These are phyloP conservation scores for Tubosaeta sp. DNA, from an alignment of 768 basidiomycete species.

Conservation along the genomic window DNA sequence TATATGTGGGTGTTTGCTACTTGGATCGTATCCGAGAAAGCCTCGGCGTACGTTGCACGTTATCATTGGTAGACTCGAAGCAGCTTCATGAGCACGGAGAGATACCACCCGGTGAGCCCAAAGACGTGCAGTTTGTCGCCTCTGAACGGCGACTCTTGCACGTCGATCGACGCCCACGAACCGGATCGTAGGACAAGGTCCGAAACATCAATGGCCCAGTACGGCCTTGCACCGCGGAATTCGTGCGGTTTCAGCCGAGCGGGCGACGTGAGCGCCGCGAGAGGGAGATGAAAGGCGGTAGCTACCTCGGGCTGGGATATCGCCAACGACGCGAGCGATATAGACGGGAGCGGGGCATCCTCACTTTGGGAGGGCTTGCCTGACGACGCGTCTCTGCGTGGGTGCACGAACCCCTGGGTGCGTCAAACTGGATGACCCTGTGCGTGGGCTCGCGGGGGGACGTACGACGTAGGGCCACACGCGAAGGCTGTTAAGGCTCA, in stretches of 20 bases:
- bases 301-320: slow-evolving; percentile 64
- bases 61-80: slow-evolving; percentile 44
- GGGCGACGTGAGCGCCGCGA: slow-evolving; percentile 46
- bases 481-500: slow-evolving; percentile 52
- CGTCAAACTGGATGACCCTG: too few species aligned
- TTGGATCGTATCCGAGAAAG: too few species aligned
- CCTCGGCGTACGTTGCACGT: too few species aligned
- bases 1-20: too few species aligned
- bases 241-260: slow-evolving; percentile 45
- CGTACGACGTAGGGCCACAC: slow-evolving; percentile 80
- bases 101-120: slow-evolving; percentile 85
- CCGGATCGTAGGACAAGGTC: slow-evolving; percentile 41
- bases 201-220: slow-evolving; percentile 65
- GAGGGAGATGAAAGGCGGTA: slow-evolving; percentile 65
- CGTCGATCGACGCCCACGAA: slow-evolving; percentile 30
- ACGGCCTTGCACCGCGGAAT: slow-evolving; percentile 53
- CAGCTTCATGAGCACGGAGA: slow-evolving; percentile 56
- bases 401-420: slow-evolving; percentile 38
- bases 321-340: slow-evolving; percentile 48
- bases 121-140: slow-evolving; percentile 63
- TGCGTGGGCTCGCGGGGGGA: slow-evolving; percentile 5
- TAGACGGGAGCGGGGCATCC: slow-evolving; percentile 54
- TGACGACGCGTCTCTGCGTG: slow-evolving; percentile 3
- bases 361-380: neutral
- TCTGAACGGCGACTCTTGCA: slow-evolving; percentile 38